Percentiles rank a stretch among this genome's conserved stretches.
phyloP scores from a whole-genome alignment of 192 early-diverging fungal species.

The Mortierella alpina region DNA sequence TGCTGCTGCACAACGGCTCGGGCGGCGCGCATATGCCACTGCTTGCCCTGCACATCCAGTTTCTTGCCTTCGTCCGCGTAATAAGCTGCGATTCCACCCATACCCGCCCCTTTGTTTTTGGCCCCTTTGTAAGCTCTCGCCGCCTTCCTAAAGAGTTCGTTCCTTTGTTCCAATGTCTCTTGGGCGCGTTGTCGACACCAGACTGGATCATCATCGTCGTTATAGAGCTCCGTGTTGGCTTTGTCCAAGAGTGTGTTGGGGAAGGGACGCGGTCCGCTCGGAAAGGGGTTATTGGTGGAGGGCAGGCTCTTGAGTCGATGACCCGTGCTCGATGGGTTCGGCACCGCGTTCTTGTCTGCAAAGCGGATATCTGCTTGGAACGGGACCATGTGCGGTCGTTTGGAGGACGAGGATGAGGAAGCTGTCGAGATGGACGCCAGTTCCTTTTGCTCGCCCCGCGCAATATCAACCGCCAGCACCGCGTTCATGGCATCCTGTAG shows the following conservation, averaged over 20 bases:
- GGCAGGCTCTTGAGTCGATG: slow-evolving; percentile 28
- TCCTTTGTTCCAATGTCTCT: slow-evolving; percentile 50
- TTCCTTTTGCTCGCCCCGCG: slow-evolving; percentile 15
- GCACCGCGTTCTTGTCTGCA: slow-evolving; percentile 18
- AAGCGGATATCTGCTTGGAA: slow-evolving; percentile 34
- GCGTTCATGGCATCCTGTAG: slow-evolving; percentile 55
- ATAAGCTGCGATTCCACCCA: slow-evolving; percentile 61
- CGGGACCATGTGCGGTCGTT: slow-evolving; percentile 19
- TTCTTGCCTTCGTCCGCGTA: slow-evolving; percentile 64
- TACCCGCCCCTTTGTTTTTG: slow-evolving; percentile 54
- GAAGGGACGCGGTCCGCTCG: slow-evolving; percentile 16
- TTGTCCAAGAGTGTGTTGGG: slow-evolving; percentile 52
- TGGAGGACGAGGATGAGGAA: slow-evolving; percentile 4
- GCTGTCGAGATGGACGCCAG: not conserved
- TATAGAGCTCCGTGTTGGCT: slow-evolving; percentile 43
- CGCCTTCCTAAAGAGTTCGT: slow-evolving; percentile 65
- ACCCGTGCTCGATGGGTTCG: slow-evolving; percentile 2
- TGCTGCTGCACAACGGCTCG: slow-evolving; percentile 59
- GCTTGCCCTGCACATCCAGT: slow-evolving; percentile 56
- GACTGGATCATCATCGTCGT: slow-evolving; percentile 60
- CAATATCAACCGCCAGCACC: slow-evolving; percentile 48
- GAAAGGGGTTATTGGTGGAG: slow-evolving; percentile 28
- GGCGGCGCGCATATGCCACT: slow-evolving; percentile 67
- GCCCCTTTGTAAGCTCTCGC: slow-evolving; percentile 48
- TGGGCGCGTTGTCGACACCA: slow-evolving; percentile 58